phyloP scores from a whole-genome alignment of 2,329 filamentous ascomycete genomes.

The Penicillium capsulatum region DNA sequence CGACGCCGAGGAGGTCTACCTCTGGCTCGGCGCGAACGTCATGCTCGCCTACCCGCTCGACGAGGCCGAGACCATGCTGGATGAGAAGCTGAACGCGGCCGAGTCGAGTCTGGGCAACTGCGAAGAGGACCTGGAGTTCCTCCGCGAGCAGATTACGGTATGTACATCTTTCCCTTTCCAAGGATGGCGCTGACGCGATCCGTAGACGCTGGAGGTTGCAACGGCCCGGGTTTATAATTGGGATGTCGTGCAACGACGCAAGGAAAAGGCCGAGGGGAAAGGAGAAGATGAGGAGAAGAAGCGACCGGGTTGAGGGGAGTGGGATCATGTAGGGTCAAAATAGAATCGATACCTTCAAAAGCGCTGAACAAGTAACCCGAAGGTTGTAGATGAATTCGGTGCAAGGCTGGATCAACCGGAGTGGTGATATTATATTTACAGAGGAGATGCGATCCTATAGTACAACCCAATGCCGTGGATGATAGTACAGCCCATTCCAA shows the following conservation, averaged over 20 bases:
- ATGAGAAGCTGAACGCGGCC: conserved; percentile 72
- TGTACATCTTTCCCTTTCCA: conserved; percentile 27
- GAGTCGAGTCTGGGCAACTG: conserved; percentile 79
- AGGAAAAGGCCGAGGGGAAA: conserved; percentile 65
- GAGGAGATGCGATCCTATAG: conserved; percentile 8
- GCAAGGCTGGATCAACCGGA: too few species aligned
- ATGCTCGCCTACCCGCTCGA: conserved; percentile 93
- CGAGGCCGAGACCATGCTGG: conserved; percentile 76
- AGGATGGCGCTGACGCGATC: background rate
- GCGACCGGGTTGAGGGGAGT: conserved; percentile 26
- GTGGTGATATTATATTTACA: conserved; percentile 27
- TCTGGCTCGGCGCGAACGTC: conserved; percentile 98
- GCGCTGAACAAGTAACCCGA: too few species aligned
- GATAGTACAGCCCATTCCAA: background rate
- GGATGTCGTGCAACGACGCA: conserved; percentile 93
- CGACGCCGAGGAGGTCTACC: conserved; percentile 73
- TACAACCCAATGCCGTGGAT: background rate
- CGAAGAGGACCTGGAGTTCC: conserved; percentile 92
- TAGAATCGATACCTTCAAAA: too few species aligned
- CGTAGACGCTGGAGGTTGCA: conserved; percentile 91
- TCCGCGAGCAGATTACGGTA: conserved; percentile 94
- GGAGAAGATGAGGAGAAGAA: conserved; percentile 51
- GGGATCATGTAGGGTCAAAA: too few species aligned
- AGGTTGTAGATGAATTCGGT: too few species aligned
- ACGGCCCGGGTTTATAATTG: conserved; percentile 98